A percentile compares a stretch with the other conserved stretches of the same genome.
Conservation (phyloP, 129 eudicot species). For the Dittrichia graveolens region DNA sequence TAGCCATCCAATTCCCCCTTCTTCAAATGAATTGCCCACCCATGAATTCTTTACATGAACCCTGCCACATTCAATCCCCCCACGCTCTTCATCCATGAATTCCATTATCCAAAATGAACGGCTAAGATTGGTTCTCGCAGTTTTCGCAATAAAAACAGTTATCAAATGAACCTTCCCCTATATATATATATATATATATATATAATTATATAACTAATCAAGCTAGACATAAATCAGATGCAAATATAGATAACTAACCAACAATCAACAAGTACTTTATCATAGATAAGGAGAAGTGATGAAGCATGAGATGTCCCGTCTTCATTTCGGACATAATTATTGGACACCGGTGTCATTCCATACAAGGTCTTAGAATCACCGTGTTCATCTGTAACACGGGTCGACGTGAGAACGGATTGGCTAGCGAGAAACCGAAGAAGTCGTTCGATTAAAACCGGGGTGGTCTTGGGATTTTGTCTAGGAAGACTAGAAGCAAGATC, state of each 20-base stretch:
- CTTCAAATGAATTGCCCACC: too few relatives aligned
- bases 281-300: not conserved
- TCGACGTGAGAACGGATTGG: constrained; percentile 41
- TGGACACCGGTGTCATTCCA: constrained; percentile 38
- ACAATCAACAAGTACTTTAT: constrained; percentile 28
- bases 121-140: too few relatives aligned
- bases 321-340: constrained; percentile 26
- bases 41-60: too few relatives aligned
- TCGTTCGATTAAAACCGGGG: constrained; percentile 43
- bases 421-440: constrained; percentile 49
- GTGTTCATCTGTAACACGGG: constrained; percentile 12
- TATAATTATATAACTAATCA: not conserved
- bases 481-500: constrained; percentile 38
- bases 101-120: too few relatives aligned
- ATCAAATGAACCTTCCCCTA: too few relatives aligned
- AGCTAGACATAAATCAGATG: not conserved
- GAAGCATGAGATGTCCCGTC: constrained; percentile 30
- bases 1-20: too few relatives aligned
- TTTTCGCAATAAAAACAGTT: too few relatives aligned
- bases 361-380: constrained; percentile 33
- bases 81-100: too few relatives aligned
- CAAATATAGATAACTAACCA: constrained; percentile 30
- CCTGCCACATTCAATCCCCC: too few relatives aligned
- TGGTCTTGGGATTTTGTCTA: constrained; percentile 36
- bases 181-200: too few relatives aligned